Conservation (phyloP, 1,284 basidiomycete species). For the Marasmius sp. region DNA sequence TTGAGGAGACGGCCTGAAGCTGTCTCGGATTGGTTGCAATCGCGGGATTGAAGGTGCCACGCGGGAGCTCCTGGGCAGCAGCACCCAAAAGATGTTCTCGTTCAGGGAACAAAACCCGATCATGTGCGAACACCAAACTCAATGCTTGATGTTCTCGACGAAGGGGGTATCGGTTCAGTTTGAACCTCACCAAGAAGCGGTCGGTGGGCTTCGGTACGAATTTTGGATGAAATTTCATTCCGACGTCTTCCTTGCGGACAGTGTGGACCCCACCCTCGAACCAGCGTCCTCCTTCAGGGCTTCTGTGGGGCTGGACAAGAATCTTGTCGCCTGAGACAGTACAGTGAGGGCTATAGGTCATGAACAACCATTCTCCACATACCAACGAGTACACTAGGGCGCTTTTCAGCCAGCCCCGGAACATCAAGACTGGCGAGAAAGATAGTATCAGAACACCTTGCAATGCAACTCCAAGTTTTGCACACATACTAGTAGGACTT, state of each 20-base stretch:
- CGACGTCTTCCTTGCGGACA: constrained; percentile 50
- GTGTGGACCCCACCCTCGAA: constrained; percentile 59
- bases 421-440: constrained; percentile 45
- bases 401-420: constrained; percentile 64
- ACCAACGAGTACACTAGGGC: constrained; percentile 64
- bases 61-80: neutral
- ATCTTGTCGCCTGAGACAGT: constrained; percentile 48
- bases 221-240: constrained; percentile 47
- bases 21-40: constrained; percentile 53
- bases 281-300: constrained; percentile 43
- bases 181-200: constrained; percentile 52
- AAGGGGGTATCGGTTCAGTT: constrained; percentile 51
- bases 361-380: constrained; percentile 16
- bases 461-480: neutral
- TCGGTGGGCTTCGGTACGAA: constrained; percentile 36
- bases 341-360: neutral
- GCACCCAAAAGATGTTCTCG: constrained; percentile 1
- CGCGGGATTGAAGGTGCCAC: constrained; percentile 38
- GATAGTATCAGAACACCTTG: neutral
- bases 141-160: constrained; percentile 58
- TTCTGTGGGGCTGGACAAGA: constrained; percentile 42
- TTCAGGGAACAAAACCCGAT: constrained; percentile 14
- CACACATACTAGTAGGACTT: constrained; percentile 45
- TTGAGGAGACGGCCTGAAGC: constrained; percentile 51
- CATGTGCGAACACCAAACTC: constrained; percentile 22